Evolutionary conservation across 1,284 basidiomycete genomes (phyloP), one percentile per base, ranked within the genome.

Genomic region (Phylloporus sp.): DNA sequence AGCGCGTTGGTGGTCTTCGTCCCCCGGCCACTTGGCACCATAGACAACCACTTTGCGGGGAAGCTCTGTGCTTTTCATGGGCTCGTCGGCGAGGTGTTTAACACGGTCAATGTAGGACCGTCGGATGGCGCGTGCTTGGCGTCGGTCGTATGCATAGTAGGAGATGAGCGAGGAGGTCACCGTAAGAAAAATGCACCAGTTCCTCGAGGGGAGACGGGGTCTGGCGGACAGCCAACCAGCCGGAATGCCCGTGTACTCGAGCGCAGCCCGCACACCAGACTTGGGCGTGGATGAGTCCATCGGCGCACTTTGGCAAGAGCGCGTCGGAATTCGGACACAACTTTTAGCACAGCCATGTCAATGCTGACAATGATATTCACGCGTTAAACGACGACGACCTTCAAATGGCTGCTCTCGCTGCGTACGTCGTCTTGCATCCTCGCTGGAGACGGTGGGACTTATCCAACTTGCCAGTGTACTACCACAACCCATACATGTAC

Each of bases 131-230:
- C 86, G 88, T 78, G 92, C 94, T 78, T 95, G 82, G 65, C 82
- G 80, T 29, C 95, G 86, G 83, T 98, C 96, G 74, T 97, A 95
- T 61, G 88, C 82, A 80, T 95, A 98, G 62, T 88, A 84, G 34
- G 89, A 91, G 10, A 89, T 74, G 54, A 94, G 69, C 6, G 90
- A 84, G 28, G 88, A 89, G 17, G 92, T 89, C 66, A 95, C 79
- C 40, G 88, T 83, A 64, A 95, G 83, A 78, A 98, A 98, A 73
- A 98, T 95, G 74, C 94, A 87, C 94, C 94, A 96, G 74, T 98
- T 98, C 66, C 94, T 86, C 4, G 93, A 95, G 10, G 96, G 96
- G 44, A 98, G 84, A 70, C 85, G 87, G 10, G 92, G 92, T 29
- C 89, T 85, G 71, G 90, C 89, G 70, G 88, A 84, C 40, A 94